These are phyloP conservation scores for Inosperma sp. DNA, from an alignment of 768 basidiomycete genomes.

Conservation along the genomic window DNA sequence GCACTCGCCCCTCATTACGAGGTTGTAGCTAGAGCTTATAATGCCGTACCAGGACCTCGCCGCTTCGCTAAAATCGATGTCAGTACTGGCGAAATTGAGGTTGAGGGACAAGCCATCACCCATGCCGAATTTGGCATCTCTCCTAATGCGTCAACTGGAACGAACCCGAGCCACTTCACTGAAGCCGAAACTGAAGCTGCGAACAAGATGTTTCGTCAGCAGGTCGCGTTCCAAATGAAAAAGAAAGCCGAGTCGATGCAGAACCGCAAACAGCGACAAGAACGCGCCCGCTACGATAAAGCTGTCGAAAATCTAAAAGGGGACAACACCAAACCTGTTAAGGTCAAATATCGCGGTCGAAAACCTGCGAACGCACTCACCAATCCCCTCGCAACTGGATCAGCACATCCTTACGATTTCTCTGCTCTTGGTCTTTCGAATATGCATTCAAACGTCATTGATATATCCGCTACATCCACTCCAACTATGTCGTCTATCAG, in stretches of 20 bases:
- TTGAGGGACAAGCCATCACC: neutral
- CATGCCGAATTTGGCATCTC: neutral
- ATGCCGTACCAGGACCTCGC: neutral
- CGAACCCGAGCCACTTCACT: neutral
- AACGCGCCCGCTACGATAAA: neutral
- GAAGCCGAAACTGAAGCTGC: neutral
- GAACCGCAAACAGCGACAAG: neutral
- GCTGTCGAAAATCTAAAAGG: neutral
- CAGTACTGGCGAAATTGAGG: too few relatives aligned
- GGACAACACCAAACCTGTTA: neutral
- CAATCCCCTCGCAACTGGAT: neutral
- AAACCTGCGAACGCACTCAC: neutral
- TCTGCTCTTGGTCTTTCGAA: too few relatives aligned
- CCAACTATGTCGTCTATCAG: too few relatives aligned
- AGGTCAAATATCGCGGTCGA: neutral
- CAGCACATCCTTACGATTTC: neutral
- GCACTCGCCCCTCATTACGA: neutral
- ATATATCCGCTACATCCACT: too few relatives aligned
- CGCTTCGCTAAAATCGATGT: too few relatives aligned
- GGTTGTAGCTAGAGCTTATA: neutral
- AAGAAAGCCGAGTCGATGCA: neutral
- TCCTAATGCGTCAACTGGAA: neutral
- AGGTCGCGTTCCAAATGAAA: neutral
- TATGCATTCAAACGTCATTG: too few relatives aligned
- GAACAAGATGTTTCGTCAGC: neutral